These are phyloP conservation scores for Nicotiana sylvestris DNA, from an alignment of 257 asterid species.

Conservation along the genomic window DNA sequence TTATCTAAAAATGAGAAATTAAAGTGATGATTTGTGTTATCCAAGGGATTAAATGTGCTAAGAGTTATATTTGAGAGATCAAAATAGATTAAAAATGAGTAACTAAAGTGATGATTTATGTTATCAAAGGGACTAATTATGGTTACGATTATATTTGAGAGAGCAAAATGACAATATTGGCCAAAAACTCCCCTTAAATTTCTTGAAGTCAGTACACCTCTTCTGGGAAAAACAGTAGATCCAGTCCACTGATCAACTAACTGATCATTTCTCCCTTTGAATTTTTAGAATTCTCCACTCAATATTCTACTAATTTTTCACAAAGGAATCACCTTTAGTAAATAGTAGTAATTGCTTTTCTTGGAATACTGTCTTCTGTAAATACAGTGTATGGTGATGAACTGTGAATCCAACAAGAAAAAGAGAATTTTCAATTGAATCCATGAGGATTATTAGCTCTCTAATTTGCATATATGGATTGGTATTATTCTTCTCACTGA, in stretches of 20 bases:
- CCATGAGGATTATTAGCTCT: constrained; percentile 19
- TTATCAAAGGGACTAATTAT: no score
- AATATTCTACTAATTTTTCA: not conserved
- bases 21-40: no score
- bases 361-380: not conserved
- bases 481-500: constrained; percentile 26
- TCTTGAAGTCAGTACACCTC: not conserved
- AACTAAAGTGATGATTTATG: no score
- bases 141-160: no score
- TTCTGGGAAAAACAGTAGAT: not conserved
- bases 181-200: no score
- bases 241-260: not conserved
- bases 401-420: not conserved
- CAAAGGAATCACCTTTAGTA: not conserved
- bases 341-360: not conserved
- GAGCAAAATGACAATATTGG: no score
- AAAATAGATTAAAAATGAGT: no score
- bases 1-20: no score
- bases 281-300: not conserved
- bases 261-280: not conserved
- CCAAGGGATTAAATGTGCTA: no score
- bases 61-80: no score
- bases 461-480: constrained; percentile 33
- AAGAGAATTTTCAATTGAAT: not conserved
- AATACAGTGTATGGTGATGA: not conserved